Evolutionary conservation across 1,139 yeast genomes (phyloP).

Genomic region (Candida albicans): DNA sequence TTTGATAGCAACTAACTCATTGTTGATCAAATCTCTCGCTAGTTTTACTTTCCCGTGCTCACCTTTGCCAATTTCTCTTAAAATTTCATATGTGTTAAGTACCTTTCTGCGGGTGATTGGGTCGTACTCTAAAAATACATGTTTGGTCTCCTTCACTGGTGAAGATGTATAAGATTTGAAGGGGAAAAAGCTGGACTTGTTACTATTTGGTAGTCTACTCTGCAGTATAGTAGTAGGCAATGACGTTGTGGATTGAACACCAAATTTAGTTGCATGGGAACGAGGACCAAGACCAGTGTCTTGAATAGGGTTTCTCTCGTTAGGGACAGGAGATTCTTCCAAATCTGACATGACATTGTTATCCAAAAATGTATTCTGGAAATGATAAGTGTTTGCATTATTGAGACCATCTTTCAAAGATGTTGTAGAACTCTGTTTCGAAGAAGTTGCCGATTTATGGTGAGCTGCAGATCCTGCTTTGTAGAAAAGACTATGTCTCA

Average conservation of each 20-base stretch:
- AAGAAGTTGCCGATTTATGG: conserved; percentile 17
- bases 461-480: conserved; percentile 24
- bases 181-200: conserved; percentile 5
- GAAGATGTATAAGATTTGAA: conserved; percentile 10
- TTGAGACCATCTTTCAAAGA: conserved; percentile 12
- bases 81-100: conserved; percentile 86
- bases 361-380: neutral
- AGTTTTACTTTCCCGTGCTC: conserved; percentile 97
- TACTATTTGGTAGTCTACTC: neutral
- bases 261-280: neutral
- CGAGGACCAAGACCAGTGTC: neutral
- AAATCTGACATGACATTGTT: conserved; percentile 2
- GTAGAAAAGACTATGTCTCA: conserved; percentile 29
- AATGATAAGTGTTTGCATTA: neutral
- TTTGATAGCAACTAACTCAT: conserved; percentile 86
- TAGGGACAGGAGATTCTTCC: neutral
- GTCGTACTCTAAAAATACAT: conserved; percentile 81
- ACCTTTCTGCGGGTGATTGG: conserved; percentile 83
- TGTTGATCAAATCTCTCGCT: conserved; percentile 70
- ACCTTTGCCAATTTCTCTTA: conserved; percentile 87
- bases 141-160: conserved; percentile 78
- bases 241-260: neutral
- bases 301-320: neutral
- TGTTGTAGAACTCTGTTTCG: conserved; percentile 19
- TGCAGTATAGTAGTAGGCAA: conserved; percentile 1